Conservation (phyloP, 306 rosid genomes). For the Trifolium repens region DNA sequence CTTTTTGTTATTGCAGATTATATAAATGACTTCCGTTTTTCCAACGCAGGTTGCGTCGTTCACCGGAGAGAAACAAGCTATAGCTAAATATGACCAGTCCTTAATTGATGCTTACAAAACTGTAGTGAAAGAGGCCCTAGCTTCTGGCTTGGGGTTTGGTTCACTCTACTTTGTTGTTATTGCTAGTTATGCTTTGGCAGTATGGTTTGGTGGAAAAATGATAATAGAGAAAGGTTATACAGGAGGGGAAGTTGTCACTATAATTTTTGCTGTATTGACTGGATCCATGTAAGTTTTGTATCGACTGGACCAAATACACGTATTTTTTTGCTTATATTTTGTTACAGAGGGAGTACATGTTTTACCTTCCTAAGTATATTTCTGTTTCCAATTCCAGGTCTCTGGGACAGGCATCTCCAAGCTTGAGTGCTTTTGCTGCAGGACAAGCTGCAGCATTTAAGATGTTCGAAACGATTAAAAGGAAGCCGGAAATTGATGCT, state of each 20-base stretch:
- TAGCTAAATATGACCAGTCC: conserved; percentile 20
- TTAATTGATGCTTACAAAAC: conserved; percentile 28
- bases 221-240: conserved; percentile 70
- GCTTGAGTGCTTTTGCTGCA: conserved; percentile 76
- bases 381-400: conserved; percentile 51
- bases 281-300: conserved; percentile 68
- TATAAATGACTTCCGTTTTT: background rate
- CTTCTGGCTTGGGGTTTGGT: conserved; percentile 40
- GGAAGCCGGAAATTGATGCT: conserved; percentile 79
- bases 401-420: conserved; percentile 86
- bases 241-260: conserved; percentile 71
- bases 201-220: conserved; percentile 85
- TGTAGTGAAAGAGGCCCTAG: conserved; percentile 31
- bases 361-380: conserved; percentile 16
- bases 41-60: conserved; percentile 71
- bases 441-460: conserved; percentile 89
- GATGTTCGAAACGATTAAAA: conserved; percentile 78
- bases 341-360: background rate
- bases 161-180: conserved; percentile 29
- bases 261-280: conserved; percentile 62
- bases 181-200: conserved; percentile 47
- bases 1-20: background rate
- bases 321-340: background rate
- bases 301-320: background rate
- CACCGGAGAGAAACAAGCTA: conserved; percentile 55